Evolutionary conservation across 257 asterid species (phyloP).

Genomic region (Sherardia arvensis): DNA sequence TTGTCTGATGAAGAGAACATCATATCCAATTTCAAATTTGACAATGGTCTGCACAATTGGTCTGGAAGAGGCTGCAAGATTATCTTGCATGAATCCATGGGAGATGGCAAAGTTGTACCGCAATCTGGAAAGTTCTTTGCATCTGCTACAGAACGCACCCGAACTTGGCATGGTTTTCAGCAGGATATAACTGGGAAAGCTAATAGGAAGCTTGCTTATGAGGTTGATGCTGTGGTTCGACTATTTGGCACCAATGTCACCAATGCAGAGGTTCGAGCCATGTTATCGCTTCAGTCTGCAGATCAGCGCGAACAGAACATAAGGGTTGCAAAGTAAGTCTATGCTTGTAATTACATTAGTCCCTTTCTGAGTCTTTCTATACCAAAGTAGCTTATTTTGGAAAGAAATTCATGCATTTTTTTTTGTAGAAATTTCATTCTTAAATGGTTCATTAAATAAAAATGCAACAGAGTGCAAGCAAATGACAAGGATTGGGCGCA

Average conservation of each 20-base stretch:
- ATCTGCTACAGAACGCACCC: conserved; percentile 66
- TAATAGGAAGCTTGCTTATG: conserved; percentile 69
- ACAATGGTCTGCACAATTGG: conserved; percentile 69
- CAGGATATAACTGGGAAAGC: conserved; percentile 83
- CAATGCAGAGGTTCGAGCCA: conserved; percentile 54
- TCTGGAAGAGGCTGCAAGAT: conserved; percentile 85
- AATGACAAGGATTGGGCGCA: conserved; percentile 79
- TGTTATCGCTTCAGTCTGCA: conserved; percentile 58
- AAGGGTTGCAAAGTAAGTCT: conserved; percentile 56
- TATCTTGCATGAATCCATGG: conserved; percentile 54
- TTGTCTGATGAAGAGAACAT: conserved; percentile 44
- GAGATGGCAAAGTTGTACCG: conserved; percentile 66
- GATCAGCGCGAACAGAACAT: conserved; percentile 73
- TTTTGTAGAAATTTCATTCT: background rate
- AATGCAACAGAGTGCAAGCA: conserved; percentile 57
- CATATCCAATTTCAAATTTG: conserved; percentile 58
- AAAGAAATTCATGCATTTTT: too few relatives aligned
- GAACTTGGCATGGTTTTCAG: conserved; percentile 85
- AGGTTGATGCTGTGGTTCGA: conserved; percentile 56
- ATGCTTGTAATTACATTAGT: background rate
- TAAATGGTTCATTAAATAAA: background rate
- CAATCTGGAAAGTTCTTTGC: conserved; percentile 68
- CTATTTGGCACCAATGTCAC: conserved; percentile 46
- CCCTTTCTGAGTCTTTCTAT: too few relatives aligned
- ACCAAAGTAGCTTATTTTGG: background rate